These are phyloP conservation scores for Phaeosphaeria sp. DNA, from an alignment of 2,329 filamentous ascomycete species.

Conservation along the genomic window DNA sequence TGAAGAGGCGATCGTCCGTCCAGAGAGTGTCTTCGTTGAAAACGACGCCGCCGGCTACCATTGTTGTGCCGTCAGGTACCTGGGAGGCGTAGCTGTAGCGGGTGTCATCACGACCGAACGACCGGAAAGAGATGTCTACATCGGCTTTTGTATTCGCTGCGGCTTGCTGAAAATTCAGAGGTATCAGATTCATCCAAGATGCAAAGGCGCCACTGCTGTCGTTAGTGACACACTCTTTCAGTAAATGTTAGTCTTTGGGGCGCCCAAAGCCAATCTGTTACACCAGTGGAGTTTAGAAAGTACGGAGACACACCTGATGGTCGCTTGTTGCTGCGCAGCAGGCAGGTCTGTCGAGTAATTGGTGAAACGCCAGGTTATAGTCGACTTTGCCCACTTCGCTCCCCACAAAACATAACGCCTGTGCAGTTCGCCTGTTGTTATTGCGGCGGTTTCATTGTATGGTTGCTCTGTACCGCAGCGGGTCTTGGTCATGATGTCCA, in stretches of 20 bases:
- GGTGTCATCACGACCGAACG: slow-evolving; percentile 28
- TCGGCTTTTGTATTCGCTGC: slow-evolving; percentile 23
- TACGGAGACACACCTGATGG: slow-evolving; percentile 22
- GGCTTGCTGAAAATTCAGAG: slow-evolving; percentile 26
- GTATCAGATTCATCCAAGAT: slow-evolving; percentile 30
- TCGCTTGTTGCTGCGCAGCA: slow-evolving; percentile 21
- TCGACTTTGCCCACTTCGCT: slow-evolving; percentile 34
- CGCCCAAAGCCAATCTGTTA: too few relatives aligned
- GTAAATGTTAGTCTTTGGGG: too few relatives aligned
- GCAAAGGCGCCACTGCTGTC: slow-evolving; percentile 29
- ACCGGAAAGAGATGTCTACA: slow-evolving; percentile 31
- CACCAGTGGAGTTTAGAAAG: neutral
- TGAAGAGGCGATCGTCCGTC: slow-evolving; percentile 36
- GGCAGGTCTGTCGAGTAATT: slow-evolving; percentile 34
- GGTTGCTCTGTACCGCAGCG: slow-evolving; percentile 32
- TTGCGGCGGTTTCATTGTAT: slow-evolving; percentile 30
- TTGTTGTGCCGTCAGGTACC: slow-evolving; percentile 27
- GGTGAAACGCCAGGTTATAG: slow-evolving; percentile 34
- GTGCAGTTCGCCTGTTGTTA: slow-evolving; percentile 8
- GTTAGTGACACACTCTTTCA: too few relatives aligned
- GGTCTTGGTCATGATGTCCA: slow-evolving; percentile 31
- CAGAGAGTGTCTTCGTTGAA: slow-evolving; percentile 40
- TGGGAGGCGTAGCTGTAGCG: slow-evolving; percentile 34
- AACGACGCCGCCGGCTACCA: slow-evolving; percentile 34
- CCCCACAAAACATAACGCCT: slow-evolving; percentile 39